Evolutionary conservation across 2,329 filamentous ascomycete species (phyloP).

Genomic region (Paracoccidioides lutzii): DNA sequence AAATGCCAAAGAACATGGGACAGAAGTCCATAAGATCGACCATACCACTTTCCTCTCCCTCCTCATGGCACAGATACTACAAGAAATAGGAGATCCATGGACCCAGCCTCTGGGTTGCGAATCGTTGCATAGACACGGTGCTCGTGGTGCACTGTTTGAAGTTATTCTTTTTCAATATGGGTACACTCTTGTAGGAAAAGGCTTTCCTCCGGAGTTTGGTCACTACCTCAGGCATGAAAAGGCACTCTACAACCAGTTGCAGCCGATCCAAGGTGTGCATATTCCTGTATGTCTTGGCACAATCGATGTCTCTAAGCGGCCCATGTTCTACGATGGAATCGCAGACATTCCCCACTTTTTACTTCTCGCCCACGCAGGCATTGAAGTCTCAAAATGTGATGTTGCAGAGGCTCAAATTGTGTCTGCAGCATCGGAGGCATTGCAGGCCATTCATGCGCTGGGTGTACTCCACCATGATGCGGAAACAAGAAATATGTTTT

Average conservation of each 20-base stretch:
- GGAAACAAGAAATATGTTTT: slow-evolving; percentile 6
- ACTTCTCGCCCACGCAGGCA: slow-evolving; percentile 8
- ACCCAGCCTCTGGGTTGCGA: slow-evolving; percentile 8
- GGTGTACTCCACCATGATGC: slow-evolving; percentile 7
- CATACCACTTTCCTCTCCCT: slow-evolving; percentile 7
- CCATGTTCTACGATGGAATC: slow-evolving; percentile 7
- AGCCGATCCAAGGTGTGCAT: slow-evolving; percentile 10
- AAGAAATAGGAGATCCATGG: slow-evolving; percentile 2
- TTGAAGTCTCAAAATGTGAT: background rate
- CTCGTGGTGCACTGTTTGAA: slow-evolving; percentile 15
- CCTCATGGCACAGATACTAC: slow-evolving; percentile 8
- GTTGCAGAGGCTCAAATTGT: slow-evolving; percentile 1
- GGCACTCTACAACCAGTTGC: slow-evolving; percentile 9
- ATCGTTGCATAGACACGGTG: slow-evolving; percentile 12
- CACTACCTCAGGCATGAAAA: slow-evolving; percentile 10
- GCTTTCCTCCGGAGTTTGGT: slow-evolving; percentile 5
- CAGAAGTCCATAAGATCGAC: slow-evolving; percentile 11
- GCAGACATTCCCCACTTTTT: slow-evolving; percentile 6
- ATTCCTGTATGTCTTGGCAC: slow-evolving; percentile 13
- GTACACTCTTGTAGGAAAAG: slow-evolving; percentile 15
- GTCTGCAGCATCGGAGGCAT: background rate
- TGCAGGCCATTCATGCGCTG: slow-evolving; percentile 8
- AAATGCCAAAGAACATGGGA: slow-evolving; percentile 26
- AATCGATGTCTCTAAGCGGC: slow-evolving; percentile 8
- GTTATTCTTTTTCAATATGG: slow-evolving; percentile 12